Evolutionary conservation across 495 filamentous ascomycete genomes (phyloP).

Genomic region (Letharia columbiana): DNA sequence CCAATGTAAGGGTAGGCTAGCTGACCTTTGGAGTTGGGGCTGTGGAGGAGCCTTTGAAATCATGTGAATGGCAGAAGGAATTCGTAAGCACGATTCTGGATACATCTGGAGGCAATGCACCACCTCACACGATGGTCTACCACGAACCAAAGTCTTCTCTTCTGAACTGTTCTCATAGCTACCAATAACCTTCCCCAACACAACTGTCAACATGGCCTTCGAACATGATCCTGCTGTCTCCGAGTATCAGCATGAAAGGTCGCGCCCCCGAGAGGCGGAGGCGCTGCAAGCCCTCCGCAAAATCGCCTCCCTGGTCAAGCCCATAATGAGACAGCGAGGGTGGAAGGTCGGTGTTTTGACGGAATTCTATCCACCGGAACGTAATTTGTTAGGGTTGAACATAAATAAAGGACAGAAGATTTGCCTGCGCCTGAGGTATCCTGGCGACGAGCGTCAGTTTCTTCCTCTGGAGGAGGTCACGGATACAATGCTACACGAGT

Average conservation of each 20-base stretch:
- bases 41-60: not conserved
- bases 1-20: not conserved
- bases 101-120: not conserved
- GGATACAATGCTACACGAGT: slow-evolving; percentile 94
- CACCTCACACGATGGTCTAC: not conserved
- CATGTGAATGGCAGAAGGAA: not conserved
- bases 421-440: slow-evolving; percentile 73
- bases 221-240: slow-evolving; percentile 62
- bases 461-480: slow-evolving; percentile 68
- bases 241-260: slow-evolving; percentile 70
- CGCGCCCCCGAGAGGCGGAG: slow-evolving; percentile 62
- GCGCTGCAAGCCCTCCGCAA: slow-evolving; percentile 77
- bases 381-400: slow-evolving; percentile 76
- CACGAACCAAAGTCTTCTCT: not conserved
- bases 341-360: slow-evolving; percentile 75
- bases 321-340: slow-evolving; percentile 78
- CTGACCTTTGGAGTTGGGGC: not conserved
- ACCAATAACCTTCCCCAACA: not conserved
- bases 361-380: slow-evolving; percentile 74
- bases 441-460: slow-evolving; percentile 67
- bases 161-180: not conserved
- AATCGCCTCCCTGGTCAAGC: slow-evolving; percentile 84
- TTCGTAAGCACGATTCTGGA: not conserved
- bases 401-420: slow-evolving; percentile 68
- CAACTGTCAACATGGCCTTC: slow-evolving; percentile 11